A percentile compares a stretch with the other conserved stretches of the same genome.
Conservation (phyloP, 1,139 yeast genomes). For the Debaryomycetaceae sp. region DNA sequence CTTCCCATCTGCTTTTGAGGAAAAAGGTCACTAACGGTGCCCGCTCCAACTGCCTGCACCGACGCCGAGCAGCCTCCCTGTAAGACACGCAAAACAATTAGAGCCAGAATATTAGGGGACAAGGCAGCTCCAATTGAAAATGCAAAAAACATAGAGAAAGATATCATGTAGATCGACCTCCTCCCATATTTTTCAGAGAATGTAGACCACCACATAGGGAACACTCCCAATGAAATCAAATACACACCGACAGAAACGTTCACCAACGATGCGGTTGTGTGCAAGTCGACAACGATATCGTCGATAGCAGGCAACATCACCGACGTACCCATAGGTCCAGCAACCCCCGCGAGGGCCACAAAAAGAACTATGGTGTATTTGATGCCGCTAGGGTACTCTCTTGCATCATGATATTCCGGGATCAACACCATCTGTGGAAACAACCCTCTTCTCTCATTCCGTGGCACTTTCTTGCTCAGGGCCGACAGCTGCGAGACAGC, state of each 20-base stretch:
- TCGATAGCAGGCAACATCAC: constrained; percentile 77
- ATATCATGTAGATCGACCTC: constrained; percentile 64
- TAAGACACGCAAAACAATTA: constrained; percentile 66
- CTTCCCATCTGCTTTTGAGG: constrained; percentile 66
- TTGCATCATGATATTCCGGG: constrained; percentile 73
- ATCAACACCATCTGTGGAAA: constrained; percentile 50
- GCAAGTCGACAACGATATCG: constrained; percentile 50
- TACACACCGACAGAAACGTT: constrained; percentile 81
- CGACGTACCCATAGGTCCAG: constrained; percentile 93
- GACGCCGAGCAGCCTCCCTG: constrained; percentile 83
- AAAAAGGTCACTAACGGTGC: constrained; percentile 75
- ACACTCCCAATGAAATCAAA: constrained; percentile 66
- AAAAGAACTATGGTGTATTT: constrained; percentile 58
- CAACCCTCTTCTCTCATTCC: constrained; percentile 50
- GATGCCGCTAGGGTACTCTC: constrained; percentile 49
- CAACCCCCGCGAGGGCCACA: constrained; percentile 70
- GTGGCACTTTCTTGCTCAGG: constrained; percentile 31
- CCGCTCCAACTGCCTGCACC: constrained; percentile 89
- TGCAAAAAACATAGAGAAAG: constrained; percentile 59
- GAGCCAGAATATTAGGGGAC: constrained; percentile 55
- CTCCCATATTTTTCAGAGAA: constrained; percentile 75
- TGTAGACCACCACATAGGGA: constrained; percentile 90
- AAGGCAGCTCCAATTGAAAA: constrained; percentile 74
- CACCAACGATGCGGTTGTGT: constrained; percentile 58
- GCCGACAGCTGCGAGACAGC: constrained; percentile 1